Evolutionary conservation across 768 basidiomycete genomes (phyloP).

Genomic region (Amyloporia xantha): DNA sequence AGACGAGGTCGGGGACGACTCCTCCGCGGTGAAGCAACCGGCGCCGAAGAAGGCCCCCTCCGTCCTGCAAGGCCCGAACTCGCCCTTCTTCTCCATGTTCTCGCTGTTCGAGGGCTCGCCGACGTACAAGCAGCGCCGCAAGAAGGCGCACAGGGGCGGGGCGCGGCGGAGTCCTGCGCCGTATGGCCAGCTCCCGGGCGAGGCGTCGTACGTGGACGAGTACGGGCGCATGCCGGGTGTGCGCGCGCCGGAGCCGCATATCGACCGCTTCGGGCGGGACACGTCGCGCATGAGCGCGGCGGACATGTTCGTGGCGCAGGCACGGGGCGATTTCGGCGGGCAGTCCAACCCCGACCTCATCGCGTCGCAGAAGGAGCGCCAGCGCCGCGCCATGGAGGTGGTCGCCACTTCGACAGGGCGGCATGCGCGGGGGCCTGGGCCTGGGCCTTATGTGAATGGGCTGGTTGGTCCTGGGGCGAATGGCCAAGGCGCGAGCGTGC

Average conservation of each 20-base stretch:
- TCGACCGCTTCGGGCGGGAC: constrained; percentile 26
- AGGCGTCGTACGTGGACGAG: constrained; percentile 9
- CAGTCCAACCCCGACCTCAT: constrained; percentile 22
- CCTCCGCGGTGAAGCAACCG: not conserved
- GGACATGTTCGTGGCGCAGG: constrained; percentile 61
- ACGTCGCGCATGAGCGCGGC: constrained; percentile 43
- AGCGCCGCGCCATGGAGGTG: constrained; percentile 23
- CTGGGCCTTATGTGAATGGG: not conserved
- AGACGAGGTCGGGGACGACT: constrained; percentile 16
- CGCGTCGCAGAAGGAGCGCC: constrained; percentile 25
- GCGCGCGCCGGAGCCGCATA: constrained; percentile 21
- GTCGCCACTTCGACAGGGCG: constrained; percentile 3
- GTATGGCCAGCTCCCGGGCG: not conserved
- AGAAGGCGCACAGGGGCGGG: constrained; percentile 51
- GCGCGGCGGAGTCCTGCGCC: constrained; percentile 10
- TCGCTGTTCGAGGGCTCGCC: constrained; percentile 82
- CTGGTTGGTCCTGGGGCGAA: constrained; percentile 10
- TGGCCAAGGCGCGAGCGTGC: no score
- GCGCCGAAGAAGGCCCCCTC: constrained; percentile 15
- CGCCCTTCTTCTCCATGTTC: constrained; percentile 56
- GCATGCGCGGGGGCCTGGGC: not conserved
- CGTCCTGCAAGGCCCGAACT: constrained; percentile 20
- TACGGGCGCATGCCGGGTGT: constrained; percentile 2
- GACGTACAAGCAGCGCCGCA: constrained; percentile 83
- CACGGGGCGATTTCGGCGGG: constrained; percentile 43